A percentile compares a stretch with the other conserved stretches of the same genome.
Conservation (phyloP, 2,329 filamentous ascomycete genomes). For the Boeremia lycopersici region DNA sequence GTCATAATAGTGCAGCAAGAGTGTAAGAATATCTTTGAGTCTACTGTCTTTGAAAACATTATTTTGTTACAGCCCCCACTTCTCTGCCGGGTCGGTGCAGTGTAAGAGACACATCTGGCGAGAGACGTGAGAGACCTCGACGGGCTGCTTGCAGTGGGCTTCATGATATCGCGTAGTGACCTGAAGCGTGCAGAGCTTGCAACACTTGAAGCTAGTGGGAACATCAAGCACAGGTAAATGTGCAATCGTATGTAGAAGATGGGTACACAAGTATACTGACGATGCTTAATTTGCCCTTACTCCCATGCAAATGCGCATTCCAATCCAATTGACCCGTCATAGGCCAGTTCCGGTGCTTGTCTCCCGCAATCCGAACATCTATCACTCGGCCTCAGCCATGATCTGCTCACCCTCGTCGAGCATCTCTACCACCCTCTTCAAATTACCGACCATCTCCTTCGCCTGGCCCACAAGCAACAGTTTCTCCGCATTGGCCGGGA, state of each 20-base stretch:
- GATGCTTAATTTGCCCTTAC: conserved; percentile 8
- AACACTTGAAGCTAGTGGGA: no score
- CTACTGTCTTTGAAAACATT: no score
- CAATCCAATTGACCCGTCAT: not conserved
- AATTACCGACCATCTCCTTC: conserved; percentile 78
- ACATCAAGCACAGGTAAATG: not conserved
- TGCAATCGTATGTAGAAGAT: not conserved
- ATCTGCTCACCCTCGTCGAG: conserved; percentile 94
- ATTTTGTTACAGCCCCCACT: no score
- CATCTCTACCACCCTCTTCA: conserved; percentile 83
- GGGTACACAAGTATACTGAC: conserved; percentile 17
- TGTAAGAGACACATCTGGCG: no score
- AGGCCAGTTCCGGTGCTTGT: not conserved
- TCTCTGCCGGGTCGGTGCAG: no score
- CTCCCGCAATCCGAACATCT: not conserved
- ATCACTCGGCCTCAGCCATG: conserved; percentile 65
- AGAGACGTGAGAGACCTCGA: no score
- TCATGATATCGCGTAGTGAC: no score
- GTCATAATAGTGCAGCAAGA: no score
- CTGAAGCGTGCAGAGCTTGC: no score
- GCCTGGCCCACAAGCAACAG: conserved; percentile 87
- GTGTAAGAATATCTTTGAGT: no score
- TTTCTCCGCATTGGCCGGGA: conserved; percentile 97
- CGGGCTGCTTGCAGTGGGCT: no score
- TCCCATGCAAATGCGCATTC: not conserved